These are phyloP conservation scores for Diplotaxis tenuifolia DNA, from an alignment of 345 rosid species.

Conservation along the genomic window DNA sequence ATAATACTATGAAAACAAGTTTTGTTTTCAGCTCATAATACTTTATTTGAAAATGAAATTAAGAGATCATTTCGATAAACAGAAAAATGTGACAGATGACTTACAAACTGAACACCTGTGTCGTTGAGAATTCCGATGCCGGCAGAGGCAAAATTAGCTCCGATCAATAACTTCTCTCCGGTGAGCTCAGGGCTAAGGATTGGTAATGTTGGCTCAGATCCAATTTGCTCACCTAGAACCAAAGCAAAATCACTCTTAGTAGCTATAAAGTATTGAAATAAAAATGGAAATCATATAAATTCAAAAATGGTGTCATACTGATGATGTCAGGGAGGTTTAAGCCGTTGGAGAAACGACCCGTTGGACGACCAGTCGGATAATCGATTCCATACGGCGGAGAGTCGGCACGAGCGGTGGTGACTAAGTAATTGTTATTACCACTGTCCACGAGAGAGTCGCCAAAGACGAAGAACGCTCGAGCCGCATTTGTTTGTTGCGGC, in stretches of 20 bases:
- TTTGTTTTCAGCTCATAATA: not conserved
- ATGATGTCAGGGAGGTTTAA: constrained; percentile 71
- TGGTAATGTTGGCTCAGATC: constrained; percentile 60
- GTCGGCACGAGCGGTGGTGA: constrained; percentile 73
- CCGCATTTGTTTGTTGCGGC: constrained; percentile 37
- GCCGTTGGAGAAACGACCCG: constrained; percentile 80
- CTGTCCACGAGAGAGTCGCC: constrained; percentile 82
- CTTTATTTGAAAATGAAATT: not conserved
- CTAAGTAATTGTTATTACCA: constrained; percentile 72
- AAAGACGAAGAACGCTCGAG: constrained; percentile 66
- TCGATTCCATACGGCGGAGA: constrained; percentile 74
- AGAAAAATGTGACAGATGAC: constrained; percentile 1
- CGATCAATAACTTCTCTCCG: constrained; percentile 52
- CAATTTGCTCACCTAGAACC: constrained; percentile 52
- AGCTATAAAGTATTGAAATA: not conserved
- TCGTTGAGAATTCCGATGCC: constrained; percentile 59
- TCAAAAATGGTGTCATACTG: constrained; percentile 35
- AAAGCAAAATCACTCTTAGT: constrained; percentile 1
- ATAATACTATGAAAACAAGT: not conserved
- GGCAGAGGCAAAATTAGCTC: constrained; percentile 93
- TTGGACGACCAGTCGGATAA: constrained; percentile 57
- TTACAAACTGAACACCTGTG: constrained; percentile 41
- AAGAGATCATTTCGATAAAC: not conserved
- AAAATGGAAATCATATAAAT: not conserved
- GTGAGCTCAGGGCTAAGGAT: constrained; percentile 67